These are phyloP conservation scores for Neurospora sp. DNA, from an alignment of 495 filamentous ascomycete species.

Conservation along the genomic window DNA sequence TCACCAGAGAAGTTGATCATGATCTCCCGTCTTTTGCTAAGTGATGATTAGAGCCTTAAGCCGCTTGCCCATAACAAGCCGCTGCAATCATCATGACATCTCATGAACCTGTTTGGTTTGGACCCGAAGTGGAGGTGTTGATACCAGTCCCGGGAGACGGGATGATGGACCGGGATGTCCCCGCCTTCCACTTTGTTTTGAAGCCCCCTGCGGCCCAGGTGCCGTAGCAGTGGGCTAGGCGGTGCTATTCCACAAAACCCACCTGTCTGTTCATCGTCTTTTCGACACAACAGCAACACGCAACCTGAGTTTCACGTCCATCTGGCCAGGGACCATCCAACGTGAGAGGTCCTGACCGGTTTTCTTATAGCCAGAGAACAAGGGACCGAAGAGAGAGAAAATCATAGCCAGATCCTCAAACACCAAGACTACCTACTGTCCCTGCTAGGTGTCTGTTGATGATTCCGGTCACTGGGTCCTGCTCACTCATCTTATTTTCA, in stretches of 20 bases:
- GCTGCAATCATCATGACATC: neutral
- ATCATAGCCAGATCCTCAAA: no score
- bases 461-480: neutral
- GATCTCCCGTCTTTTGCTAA: no score
- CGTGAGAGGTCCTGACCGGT: no score
- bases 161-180: neutral
- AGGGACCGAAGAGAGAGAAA: neutral
- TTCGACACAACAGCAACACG: no score
- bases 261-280: neutral
- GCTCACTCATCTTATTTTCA: neutral
- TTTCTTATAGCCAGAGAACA: no score
- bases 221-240: neutral
- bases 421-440: no score
- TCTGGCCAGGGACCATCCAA: no score
- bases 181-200: neutral
- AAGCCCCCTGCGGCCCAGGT: neutral
- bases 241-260: neutral
- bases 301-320: neutral
- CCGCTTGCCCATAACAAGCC: no score
- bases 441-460: neutral
- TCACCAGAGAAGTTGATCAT: neutral
- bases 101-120: neutral
- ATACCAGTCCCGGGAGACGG: neutral
- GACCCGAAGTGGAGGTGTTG: neutral
- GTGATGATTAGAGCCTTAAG: no score